phyloP scores from a whole-genome alignment of 2,329 filamentous ascomycete species.

The Pseudogymnoascus sp. region DNA sequence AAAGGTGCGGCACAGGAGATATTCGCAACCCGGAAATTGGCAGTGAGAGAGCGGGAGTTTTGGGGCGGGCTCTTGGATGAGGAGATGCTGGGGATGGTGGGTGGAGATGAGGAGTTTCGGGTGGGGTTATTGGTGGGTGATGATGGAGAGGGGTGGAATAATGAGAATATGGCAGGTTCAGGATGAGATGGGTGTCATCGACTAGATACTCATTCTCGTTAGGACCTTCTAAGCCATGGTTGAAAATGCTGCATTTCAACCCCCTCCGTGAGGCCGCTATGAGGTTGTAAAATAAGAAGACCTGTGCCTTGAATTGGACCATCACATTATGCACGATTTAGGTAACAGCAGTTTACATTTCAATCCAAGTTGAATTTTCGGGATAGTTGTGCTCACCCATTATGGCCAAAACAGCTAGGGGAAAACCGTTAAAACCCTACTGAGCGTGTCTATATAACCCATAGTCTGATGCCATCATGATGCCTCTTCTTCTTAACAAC shows the following conservation, averaged over 20 bases:
- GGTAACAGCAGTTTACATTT: too few relatives aligned
- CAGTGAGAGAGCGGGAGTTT: slow-evolving; percentile 22
- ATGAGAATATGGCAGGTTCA: neutral
- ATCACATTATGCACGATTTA: too few relatives aligned
- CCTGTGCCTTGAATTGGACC: too few relatives aligned
- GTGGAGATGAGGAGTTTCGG: slow-evolving; percentile 28
- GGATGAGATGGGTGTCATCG: neutral
- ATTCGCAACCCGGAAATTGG: slow-evolving; percentile 31
- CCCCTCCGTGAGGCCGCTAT: too few relatives aligned
- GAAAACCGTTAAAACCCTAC: neutral
- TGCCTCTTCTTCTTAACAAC: neutral
- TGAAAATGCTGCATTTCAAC: neutral
- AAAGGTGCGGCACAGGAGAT: slow-evolving; percentile 74
- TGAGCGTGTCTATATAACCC: neutral
- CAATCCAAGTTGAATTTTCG: too few relatives aligned
- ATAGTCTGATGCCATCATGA: neutral
- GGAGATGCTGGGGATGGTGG: slow-evolving; percentile 27
- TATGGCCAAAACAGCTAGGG: neutral
- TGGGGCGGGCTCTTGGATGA: slow-evolving; percentile 26
- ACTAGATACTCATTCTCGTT: neutral
- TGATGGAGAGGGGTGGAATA: neutral
- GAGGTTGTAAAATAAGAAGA: too few relatives aligned
- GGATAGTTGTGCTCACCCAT: neutral
- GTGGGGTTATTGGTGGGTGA: slow-evolving; percentile 20
- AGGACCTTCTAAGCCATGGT: neutral